Evolutionary conservation across 1,284 basidiomycete genomes (phyloP).

Genomic region (Sporisorium scitamineum): DNA sequence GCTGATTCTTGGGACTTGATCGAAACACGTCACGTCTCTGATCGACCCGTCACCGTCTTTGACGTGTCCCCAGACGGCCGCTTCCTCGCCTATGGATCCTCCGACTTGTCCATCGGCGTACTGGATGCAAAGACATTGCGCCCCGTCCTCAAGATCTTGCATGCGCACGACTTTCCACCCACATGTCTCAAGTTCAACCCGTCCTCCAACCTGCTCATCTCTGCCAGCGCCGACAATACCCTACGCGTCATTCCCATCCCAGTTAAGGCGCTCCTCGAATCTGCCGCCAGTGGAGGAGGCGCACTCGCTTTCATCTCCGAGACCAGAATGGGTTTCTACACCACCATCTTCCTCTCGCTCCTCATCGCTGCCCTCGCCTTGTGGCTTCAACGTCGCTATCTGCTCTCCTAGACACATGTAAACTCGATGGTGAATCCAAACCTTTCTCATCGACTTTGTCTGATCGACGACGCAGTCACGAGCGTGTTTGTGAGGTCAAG

Average conservation of each 20-base stretch:
- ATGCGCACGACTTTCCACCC: slow-evolving; percentile 93
- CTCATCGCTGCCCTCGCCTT: slow-evolving; percentile 37
- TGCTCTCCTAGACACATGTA: slow-evolving; percentile 9
- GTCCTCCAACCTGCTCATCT: slow-evolving; percentile 82
- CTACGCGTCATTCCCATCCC: slow-evolving; percentile 77
- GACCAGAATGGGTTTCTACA: slow-evolving; percentile 47
- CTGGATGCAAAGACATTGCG: slow-evolving; percentile 83
- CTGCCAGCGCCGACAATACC: slow-evolving; percentile 90
- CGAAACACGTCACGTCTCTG: slow-evolving; percentile 59
- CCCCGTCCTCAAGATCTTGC: slow-evolving; percentile 85
- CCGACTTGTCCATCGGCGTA: slow-evolving; percentile 86
- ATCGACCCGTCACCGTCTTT: slow-evolving; percentile 64
- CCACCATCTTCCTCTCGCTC: slow-evolving; percentile 46
- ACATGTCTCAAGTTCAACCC: slow-evolving; percentile 91
- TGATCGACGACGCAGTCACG: background rate
- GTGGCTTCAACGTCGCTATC: slow-evolving; percentile 39
- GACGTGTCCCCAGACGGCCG: slow-evolving; percentile 76
- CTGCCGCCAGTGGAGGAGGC: slow-evolving; percentile 17
- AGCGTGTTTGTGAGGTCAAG: background rate
- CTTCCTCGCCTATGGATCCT: slow-evolving; percentile 85
- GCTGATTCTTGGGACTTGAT: slow-evolving; percentile 62
- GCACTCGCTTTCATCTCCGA: slow-evolving; percentile 45
- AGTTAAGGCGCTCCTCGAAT: slow-evolving; percentile 65
- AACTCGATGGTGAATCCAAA: background rate
- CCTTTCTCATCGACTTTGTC: background rate